These are phyloP conservation scores for Quercus engelmannii DNA, from an alignment of 306 rosid species.

Conservation along the genomic window DNA sequence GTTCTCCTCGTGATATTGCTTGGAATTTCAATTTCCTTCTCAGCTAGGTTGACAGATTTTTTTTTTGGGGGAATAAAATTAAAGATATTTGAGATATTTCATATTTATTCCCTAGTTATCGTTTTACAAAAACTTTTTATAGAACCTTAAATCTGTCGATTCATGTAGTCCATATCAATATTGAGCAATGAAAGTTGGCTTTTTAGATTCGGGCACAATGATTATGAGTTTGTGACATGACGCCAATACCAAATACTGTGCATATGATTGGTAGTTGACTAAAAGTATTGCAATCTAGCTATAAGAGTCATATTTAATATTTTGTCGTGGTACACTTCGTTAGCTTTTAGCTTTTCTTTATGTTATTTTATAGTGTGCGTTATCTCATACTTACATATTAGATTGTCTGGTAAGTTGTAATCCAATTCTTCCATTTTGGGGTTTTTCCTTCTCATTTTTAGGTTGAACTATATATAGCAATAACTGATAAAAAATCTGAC, in stretches of 20 bases:
- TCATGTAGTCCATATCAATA: neutral
- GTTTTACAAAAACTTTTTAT: neutral
- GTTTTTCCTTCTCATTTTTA: neutral
- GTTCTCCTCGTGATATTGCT: neutral
- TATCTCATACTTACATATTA: no score
- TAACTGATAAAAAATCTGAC: no score
- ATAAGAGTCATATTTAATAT: no score
- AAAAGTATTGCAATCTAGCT: neutral
- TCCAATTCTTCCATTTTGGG: no score
- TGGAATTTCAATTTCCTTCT: neutral
- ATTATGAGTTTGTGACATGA: neutral
- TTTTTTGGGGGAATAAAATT: neutral
- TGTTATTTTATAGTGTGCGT: no score
- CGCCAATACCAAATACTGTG: neutral
- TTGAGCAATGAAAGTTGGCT: neutral
- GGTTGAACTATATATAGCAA: neutral
- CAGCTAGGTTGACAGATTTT: neutral
- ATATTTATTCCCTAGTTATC: neutral
- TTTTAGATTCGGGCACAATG: slow-evolving; percentile 6
- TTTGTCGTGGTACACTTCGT: no score
- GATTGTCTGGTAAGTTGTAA: no score
- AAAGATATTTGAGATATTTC: neutral
- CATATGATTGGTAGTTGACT: neutral
- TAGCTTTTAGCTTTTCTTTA: neutral
- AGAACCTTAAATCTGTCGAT: slow-evolving; percentile 1